These are phyloP conservation scores for Colletotrichum aenigma DNA, from an alignment of 2,329 filamentous ascomycete genomes.

Conservation along the genomic window DNA sequence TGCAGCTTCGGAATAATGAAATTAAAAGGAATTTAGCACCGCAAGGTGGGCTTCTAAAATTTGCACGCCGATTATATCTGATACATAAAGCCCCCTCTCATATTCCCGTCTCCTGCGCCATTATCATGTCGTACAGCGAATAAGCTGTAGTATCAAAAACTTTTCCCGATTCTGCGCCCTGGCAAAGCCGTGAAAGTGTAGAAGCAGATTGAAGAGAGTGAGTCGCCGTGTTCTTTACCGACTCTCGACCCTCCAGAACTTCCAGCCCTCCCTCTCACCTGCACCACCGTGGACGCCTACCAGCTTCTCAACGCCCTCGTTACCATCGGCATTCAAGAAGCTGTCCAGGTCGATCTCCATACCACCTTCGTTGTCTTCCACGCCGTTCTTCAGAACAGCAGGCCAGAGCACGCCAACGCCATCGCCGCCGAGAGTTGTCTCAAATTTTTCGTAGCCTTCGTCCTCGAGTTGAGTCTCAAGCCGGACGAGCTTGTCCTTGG, in stretches of 20 bases:
- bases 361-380: constrained; percentile 77
- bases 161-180: neutral
- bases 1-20: neutral
- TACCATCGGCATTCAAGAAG: constrained; percentile 82
- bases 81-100: neutral
- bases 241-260: constrained; percentile 77
- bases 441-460: constrained; percentile 83
- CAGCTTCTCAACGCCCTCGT: constrained; percentile 80
- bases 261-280: constrained; percentile 80
- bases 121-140: constrained; percentile 12
- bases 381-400: constrained; percentile 84
- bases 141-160: neutral
- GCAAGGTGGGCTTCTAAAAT: constrained; percentile 2
- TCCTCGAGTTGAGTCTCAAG: constrained; percentile 69
- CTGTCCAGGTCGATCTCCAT: constrained; percentile 91
- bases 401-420: constrained; percentile 95
- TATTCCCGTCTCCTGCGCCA: neutral
- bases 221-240: constrained; percentile 21
- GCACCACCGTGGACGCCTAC: constrained; percentile 77
- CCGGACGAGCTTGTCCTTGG: constrained; percentile 58
- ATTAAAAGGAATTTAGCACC: constrained; percentile 1
- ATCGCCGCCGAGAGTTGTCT: constrained; percentile 89
- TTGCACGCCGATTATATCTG: neutral
- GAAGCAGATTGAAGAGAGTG: neutral
- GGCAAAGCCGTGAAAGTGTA: neutral